phyloP scores from a whole-genome alignment of 169 alveolate species.

The Cryptosporidium xiaoi region DNA sequence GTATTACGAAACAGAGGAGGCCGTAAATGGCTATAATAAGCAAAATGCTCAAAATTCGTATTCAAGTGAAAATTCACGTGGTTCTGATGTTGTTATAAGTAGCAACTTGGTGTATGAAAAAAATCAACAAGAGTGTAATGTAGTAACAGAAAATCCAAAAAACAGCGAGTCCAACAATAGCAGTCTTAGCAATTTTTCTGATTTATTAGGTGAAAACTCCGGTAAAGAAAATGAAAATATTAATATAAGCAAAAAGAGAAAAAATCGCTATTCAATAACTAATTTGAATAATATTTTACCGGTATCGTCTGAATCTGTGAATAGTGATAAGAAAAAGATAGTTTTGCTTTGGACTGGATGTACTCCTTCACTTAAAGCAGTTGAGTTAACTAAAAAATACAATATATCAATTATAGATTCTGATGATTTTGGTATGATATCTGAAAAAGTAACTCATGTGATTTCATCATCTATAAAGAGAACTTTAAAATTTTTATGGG shows the following conservation, averaged over 20 bases:
- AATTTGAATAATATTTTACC: not conserved
- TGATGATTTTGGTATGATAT: constrained; percentile 62
- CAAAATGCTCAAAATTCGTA: not conserved
- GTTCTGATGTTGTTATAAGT: not conserved
- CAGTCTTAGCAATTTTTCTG: too few species aligned
- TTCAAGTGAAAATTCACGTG: not conserved
- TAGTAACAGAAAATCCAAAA: not conserved
- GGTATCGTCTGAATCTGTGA: too few species aligned
- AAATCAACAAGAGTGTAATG: not conserved
- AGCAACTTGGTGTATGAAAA: not conserved
- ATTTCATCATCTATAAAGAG: constrained; percentile 60
- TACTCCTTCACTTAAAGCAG: constrained; percentile 44
- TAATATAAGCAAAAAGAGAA: constrained; percentile 1
- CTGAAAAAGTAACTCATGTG: constrained; percentile 44
- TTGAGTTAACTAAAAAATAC: constrained; percentile 4
- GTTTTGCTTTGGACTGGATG: constrained; percentile 64
- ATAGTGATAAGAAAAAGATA: not conserved
- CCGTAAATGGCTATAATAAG: not conserved
- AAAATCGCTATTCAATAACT: not conserved
- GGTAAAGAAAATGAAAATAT: not conserved
- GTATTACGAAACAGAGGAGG: not conserved
- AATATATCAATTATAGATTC: constrained; percentile 32
- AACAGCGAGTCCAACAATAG: not conserved
- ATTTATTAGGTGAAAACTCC: not conserved
- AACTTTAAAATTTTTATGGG: constrained; percentile 63